Evolutionary conservation across 1,284 basidiomycete species (phyloP).

Genomic region (Xerocomus nothofagi): DNA sequence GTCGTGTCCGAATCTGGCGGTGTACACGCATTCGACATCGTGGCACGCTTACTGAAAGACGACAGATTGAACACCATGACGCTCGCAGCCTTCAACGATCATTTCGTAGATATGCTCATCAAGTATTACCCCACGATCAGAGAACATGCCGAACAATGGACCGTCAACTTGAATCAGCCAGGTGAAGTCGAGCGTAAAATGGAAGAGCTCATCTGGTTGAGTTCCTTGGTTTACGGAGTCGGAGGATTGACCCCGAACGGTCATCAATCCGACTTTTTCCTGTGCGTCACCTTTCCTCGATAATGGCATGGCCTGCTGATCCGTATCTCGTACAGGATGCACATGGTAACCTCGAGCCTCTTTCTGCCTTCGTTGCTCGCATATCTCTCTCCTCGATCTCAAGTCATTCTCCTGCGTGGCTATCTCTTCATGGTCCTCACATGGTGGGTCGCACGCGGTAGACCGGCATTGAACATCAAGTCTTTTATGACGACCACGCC

Average conservation of each 20-base stretch:
- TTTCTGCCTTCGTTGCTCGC: constrained; percentile 47
- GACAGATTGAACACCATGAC: constrained; percentile 8
- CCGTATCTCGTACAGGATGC: constrained; percentile 41
- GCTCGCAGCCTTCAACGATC: background rate
- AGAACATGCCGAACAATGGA: constrained; percentile 29
- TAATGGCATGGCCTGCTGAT: background rate
- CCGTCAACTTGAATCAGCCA: constrained; percentile 23
- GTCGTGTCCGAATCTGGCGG: constrained; percentile 5
- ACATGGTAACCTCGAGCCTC: constrained; percentile 53
- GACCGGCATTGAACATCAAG: constrained; percentile 40
- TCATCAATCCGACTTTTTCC: constrained; percentile 49
- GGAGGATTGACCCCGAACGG: constrained; percentile 40
- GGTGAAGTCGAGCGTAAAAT: constrained; percentile 43
- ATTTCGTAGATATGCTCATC: background rate
- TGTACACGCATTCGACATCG: constrained; percentile 30
- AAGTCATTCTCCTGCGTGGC: constrained; percentile 42
- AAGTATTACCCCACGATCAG: constrained; percentile 8
- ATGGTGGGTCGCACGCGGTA: constrained; percentile 45
- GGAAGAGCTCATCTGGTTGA: constrained; percentile 49
- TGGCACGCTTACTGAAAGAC: constrained; percentile 31
- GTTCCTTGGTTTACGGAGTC: constrained; percentile 43
- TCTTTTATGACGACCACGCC: constrained; percentile 39
- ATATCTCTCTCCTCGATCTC: constrained; percentile 39
- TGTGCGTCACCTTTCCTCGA: constrained; percentile 35
- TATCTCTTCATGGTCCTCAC: constrained; percentile 42